Percentiles rank a stretch among this genome's conserved stretches.
phyloP scores from a whole-genome alignment of 371 early-diverging fungal genomes.

The Rhizopus sp. region DNA sequence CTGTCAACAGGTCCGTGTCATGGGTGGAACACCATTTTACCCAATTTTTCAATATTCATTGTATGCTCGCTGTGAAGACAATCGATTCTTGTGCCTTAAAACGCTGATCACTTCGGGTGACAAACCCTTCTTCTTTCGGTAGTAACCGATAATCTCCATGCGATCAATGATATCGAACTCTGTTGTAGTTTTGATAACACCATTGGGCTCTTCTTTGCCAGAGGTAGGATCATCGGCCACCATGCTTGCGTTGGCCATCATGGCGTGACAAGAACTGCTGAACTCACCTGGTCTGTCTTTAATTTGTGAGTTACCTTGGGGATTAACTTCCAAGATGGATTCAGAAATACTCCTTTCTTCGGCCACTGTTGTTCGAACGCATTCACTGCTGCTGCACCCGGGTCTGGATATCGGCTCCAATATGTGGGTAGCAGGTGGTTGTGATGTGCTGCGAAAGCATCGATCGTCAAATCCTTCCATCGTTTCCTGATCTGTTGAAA shows the following conservation, averaged over 20 bases:
- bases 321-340: slow-evolving; percentile 17
- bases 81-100: too few species aligned
- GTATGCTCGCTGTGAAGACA: background rate
- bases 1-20: too few species aligned
- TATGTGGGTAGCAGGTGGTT: slow-evolving; percentile 10
- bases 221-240: slow-evolving; percentile 10
- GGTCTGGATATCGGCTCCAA: slow-evolving; percentile 8
- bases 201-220: too few species aligned
- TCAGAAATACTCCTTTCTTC: slow-evolving; percentile 5
- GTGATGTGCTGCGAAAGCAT: slow-evolving; percentile 14
- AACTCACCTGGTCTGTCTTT: background rate
- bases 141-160: slow-evolving; percentile 9
- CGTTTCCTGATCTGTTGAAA: slow-evolving; percentile 7
- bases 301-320: slow-evolving; percentile 4
- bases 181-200: too few species aligned
- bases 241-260: slow-evolving; percentile 12
- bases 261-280: slow-evolving; percentile 12
- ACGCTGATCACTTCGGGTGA: background rate
- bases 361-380: slow-evolving; percentile 8
- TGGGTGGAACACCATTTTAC: too few species aligned
- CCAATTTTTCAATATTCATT: background rate
- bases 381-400: slow-evolving; percentile 1
- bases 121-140: background rate
- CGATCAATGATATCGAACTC: too few species aligned
- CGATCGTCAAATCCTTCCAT: slow-evolving; percentile 8